Percentiles rank a stretch among this genome's conserved stretches.
phyloP scores from a whole-genome alignment of 2,329 filamentous ascomycete genomes.

The Aspergillus novoparasiticus region DNA sequence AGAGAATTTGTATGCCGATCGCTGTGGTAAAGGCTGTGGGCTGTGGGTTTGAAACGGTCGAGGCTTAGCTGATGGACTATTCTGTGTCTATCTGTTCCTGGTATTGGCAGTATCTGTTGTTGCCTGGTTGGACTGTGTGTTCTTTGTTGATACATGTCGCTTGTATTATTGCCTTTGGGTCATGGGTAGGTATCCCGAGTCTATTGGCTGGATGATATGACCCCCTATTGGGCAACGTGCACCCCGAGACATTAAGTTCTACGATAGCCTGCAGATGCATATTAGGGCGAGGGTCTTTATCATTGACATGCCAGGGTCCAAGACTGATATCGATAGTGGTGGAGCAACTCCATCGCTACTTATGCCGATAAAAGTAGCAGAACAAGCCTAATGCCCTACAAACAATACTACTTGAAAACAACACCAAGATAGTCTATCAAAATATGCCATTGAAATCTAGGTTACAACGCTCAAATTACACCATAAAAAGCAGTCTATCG shows the following conservation, averaged over 20 bases:
- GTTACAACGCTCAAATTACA: conserved; percentile 1
- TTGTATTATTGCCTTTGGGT: background rate
- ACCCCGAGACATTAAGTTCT: background rate
- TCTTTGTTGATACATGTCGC: background rate
- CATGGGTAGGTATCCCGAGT: background rate
- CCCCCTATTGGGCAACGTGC: background rate
- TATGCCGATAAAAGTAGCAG: background rate
- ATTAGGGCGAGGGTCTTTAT: background rate
- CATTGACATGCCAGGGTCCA: background rate
- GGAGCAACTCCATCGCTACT: background rate
- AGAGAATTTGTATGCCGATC: background rate
- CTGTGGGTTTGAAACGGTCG: background rate
- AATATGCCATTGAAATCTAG: background rate
- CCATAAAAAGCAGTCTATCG: background rate
- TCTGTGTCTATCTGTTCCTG: background rate
- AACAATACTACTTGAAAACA: background rate
- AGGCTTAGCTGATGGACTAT: background rate
- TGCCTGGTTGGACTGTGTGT: background rate
- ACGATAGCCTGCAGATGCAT: background rate
- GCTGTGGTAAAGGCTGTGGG: background rate
- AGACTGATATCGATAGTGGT: background rate
- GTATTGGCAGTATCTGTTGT: background rate
- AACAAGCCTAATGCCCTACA: background rate
- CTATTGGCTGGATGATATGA: no score
- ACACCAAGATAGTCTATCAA: background rate